Evolutionary conservation across 2,329 filamentous ascomycete genomes (phyloP).

Genomic region (Beauveria rudraprayagi): DNA sequence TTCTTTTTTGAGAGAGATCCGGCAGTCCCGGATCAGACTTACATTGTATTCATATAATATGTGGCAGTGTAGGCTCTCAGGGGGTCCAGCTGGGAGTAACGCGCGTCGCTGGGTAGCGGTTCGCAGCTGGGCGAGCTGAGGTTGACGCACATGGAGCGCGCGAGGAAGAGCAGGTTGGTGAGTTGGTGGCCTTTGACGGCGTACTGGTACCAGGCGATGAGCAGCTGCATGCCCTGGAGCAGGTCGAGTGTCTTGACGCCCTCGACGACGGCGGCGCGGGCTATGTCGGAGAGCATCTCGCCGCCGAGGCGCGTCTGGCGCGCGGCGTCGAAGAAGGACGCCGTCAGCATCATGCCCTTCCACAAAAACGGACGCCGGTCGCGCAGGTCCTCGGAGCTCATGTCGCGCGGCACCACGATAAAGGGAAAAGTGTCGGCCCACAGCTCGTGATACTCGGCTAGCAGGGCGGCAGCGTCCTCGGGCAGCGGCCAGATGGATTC

Average conservation of each 20-base stretch:
- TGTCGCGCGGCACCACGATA: slow-evolving; percentile 30
- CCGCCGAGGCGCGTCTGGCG: slow-evolving; percentile 37
- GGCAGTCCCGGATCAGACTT: slow-evolving; percentile 15
- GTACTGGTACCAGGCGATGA: slow-evolving; percentile 41
- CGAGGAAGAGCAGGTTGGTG: slow-evolving; percentile 40
- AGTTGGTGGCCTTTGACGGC: slow-evolving; percentile 41
- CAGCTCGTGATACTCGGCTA: slow-evolving; percentile 28
- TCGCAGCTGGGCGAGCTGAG: slow-evolving; percentile 28
- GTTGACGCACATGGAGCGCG: slow-evolving; percentile 37
- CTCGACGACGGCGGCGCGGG: slow-evolving; percentile 30
- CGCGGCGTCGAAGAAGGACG: slow-evolving; percentile 33
- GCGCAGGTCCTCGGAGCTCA: slow-evolving; percentile 30
- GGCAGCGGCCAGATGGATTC: slow-evolving; percentile 33
- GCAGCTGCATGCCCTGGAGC: slow-evolving; percentile 37
- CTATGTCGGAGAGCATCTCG: slow-evolving; percentile 36
- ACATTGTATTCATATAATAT: slow-evolving; percentile 44
- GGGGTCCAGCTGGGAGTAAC: slow-evolving; percentile 29
- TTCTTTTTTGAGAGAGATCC: too few species aligned
- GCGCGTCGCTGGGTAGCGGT: slow-evolving; percentile 17
- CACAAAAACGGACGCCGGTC: slow-evolving; percentile 36
- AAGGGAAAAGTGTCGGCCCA: slow-evolving; percentile 37
- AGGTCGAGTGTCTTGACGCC: slow-evolving; percentile 38
- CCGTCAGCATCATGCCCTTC: slow-evolving; percentile 41
- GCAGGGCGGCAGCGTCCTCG: slow-evolving; percentile 31
- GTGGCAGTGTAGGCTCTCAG: slow-evolving; percentile 41